Evolutionary conservation across 2,329 filamentous ascomycete species (phyloP).

Genomic region (Sporothrix brunneoviolacea): DNA sequence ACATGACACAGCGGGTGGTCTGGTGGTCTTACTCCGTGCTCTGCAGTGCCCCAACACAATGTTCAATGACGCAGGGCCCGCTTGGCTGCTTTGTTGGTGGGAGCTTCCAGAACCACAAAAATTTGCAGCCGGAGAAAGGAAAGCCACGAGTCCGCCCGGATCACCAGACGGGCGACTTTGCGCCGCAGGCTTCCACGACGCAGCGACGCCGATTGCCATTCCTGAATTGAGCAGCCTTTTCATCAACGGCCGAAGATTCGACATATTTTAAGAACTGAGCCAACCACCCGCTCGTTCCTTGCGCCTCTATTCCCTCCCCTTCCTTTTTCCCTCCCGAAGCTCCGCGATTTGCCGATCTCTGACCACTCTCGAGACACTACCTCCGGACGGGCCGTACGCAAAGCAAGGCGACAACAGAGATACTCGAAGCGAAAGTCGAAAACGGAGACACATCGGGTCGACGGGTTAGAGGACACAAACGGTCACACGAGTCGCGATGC

Average conservation of each 20-base stretch:
- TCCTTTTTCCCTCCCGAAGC: not conserved
- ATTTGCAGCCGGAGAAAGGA: not conserved
- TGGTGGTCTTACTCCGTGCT: not conserved
- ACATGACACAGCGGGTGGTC: not conserved
- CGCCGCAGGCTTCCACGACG: not conserved
- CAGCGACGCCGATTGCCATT: too few relatives aligned
- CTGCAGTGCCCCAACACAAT: too few relatives aligned
- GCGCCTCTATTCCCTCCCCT: too few relatives aligned
- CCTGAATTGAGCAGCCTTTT: too few relatives aligned
- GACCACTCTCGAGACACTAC: not conserved
- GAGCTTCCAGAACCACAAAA: conserved; percentile 15
- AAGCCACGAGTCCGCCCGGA: not conserved
- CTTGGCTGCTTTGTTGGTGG: not conserved
- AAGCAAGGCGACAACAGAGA: too few relatives aligned
- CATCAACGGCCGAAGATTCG: too few relatives aligned
- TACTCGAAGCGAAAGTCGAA: too few relatives aligned
- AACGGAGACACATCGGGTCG: too few relatives aligned
- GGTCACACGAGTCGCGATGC: not conserved
- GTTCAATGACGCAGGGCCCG: conserved; percentile 9
- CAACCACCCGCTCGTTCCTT: too few relatives aligned
- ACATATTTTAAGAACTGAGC: too few relatives aligned
- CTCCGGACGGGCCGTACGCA: not conserved
- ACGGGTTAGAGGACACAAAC: too few relatives aligned
- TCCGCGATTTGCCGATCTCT: not conserved
- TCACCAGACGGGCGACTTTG: not conserved